These are phyloP conservation scores for Zoysia pacifica DNA, from an alignment of 176 grass and related monocot genomes.

Conservation along the genomic window DNA sequence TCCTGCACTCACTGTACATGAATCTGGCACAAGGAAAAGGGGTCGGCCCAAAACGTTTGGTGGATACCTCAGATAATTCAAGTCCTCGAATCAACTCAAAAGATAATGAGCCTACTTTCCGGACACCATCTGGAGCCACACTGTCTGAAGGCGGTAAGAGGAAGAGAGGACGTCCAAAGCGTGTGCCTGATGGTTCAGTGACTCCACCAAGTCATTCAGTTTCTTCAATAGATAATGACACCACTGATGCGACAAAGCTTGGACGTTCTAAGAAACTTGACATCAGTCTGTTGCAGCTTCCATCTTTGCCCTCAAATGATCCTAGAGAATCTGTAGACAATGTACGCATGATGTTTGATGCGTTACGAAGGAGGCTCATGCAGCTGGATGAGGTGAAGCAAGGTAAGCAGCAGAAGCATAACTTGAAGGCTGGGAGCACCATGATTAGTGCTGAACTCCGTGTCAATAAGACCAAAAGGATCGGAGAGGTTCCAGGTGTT, in stretches of 20 bases:
- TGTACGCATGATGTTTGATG: constrained; percentile 82
- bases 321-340: constrained; percentile 69
- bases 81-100: constrained; percentile 35
- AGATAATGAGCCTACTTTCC: constrained; percentile 15
- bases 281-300: constrained; percentile 39
- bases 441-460: constrained; percentile 77
- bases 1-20: constrained; percentile 23
- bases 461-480: constrained; percentile 69
- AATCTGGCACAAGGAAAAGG: constrained; percentile 43
- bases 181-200: constrained; percentile 8
- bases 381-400: constrained; percentile 77
- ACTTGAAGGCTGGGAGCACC: constrained; percentile 80
- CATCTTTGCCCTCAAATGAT: constrained; percentile 49
- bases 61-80: constrained; percentile 29
- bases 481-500: constrained; percentile 69
- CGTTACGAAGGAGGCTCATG: constrained; percentile 63
- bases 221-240: constrained; percentile 31
- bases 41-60: constrained; percentile 33
- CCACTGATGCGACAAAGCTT: constrained; percentile 26
- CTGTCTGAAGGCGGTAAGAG: constrained; percentile 37
- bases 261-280: constrained; percentile 48
- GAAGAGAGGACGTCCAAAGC: constrained; percentile 49
- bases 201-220: constrained; percentile 39
- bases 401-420: constrained; percentile 50
- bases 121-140: constrained; percentile 19